A percentile compares a stretch with the other conserved stretches of the same genome.
Conservation (phyloP, 768 basidiomycete species). For the Auricularia sp. region DNA sequence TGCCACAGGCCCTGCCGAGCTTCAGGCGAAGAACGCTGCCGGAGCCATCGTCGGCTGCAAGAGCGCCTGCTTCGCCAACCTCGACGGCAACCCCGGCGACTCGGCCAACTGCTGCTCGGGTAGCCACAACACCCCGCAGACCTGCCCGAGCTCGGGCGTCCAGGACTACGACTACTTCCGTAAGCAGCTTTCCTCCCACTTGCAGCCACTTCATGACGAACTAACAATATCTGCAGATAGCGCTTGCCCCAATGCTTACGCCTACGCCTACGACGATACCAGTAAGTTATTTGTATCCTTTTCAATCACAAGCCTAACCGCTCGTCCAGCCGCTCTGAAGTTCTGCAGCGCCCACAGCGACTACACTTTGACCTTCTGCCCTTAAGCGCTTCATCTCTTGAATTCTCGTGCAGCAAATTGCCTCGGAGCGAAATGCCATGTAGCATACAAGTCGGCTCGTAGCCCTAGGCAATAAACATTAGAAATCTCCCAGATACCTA, state of each 20-base stretch:
- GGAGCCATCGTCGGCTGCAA: slow-evolving; percentile 39
- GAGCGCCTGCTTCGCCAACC: slow-evolving; percentile 41
- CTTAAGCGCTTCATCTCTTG: slow-evolving; percentile 8
- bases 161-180: slow-evolving; percentile 13
- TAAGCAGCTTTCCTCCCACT: background rate
- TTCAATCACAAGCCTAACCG: no score
- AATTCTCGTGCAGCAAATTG: no score
- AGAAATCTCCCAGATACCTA: no score
- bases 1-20: slow-evolving; percentile 2
- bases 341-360: slow-evolving; percentile 29
- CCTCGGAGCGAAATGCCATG: no score
- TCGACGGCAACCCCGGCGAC: slow-evolving; percentile 33
- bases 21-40: background rate
- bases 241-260: slow-evolving; percentile 38
- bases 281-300: background rate
- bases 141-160: slow-evolving; percentile 44
- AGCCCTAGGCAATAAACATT: no score
- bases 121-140: slow-evolving; percentile 35
- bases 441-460: no score
- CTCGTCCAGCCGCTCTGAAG: slow-evolving; percentile 30
- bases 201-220: background rate
- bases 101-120: slow-evolving; percentile 24
- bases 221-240: slow-evolving; percentile 10
- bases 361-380: slow-evolving; percentile 40
- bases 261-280: slow-evolving; percentile 40